Percentiles rank a stretch among this genome's conserved stretches.
Evolutionary conservation across 2,329 filamentous ascomycete genomes (phyloP).

Genomic region (Aspergillus sp.): DNA sequence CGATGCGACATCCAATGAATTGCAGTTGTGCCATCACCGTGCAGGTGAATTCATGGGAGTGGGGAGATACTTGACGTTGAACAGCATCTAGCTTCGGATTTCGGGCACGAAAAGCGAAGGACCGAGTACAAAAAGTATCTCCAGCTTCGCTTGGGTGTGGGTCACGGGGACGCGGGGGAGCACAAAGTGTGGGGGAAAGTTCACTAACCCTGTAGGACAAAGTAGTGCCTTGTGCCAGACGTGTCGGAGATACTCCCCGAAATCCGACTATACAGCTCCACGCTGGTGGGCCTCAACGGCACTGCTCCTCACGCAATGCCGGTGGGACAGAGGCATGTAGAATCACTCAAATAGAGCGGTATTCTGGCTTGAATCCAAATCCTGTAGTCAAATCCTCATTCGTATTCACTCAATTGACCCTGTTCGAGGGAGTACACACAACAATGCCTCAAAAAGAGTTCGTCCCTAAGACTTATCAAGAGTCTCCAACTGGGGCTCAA

Average conservation of each 20-base stretch:
- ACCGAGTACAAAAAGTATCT: not conserved
- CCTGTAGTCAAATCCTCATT: not conserved
- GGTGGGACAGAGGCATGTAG: not conserved
- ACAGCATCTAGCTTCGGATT: slow-evolving; percentile 20
- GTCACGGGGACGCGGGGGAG: slow-evolving; percentile 2
- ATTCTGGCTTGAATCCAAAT: not conserved
- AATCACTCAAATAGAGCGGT: slow-evolving; percentile 24
- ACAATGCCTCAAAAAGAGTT: slow-evolving; percentile 54
- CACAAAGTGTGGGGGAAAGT: not conserved
- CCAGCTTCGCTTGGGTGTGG: not conserved
- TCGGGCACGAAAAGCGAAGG: slow-evolving; percentile 23
- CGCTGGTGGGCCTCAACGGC: not conserved
- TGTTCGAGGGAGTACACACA: not conserved
- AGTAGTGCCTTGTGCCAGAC: not conserved
- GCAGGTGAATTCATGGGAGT: not conserved
- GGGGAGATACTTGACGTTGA: slow-evolving; percentile 10
- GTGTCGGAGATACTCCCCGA: slow-evolving; percentile 34
- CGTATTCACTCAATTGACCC: not conserved
- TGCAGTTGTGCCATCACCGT: not conserved
- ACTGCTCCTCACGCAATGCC: not conserved
- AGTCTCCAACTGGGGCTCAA: slow-evolving; percentile 27
- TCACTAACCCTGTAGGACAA: too few relatives aligned
- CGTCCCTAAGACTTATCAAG: slow-evolving; percentile 41
- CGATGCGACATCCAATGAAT: slow-evolving; percentile 22
- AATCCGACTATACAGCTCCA: slow-evolving; percentile 26